Base-by-base conservation (phyloP, 1,284 basidiomycete genomes). In the Kalmanozyma brasiliensis region DNA sequence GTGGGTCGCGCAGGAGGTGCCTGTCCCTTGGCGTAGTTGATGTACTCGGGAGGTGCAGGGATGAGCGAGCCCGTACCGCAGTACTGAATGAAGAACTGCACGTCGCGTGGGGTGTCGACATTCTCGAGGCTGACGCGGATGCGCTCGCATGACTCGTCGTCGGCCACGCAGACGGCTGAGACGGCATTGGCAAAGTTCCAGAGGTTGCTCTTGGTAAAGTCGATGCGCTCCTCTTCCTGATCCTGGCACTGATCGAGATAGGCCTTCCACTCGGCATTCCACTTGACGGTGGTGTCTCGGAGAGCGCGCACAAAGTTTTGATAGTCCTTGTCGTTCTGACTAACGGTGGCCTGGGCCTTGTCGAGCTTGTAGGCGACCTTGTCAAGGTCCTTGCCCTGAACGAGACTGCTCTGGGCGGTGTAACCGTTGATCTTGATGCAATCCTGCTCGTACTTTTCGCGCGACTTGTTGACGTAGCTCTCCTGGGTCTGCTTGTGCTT, bases 101-200 rank as follows among this genome's bases (percentile, higher is more conserved):
- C 73, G 40, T 82, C 80, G 23, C 73, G 55, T 3, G 59, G 57
- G 14, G 79, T 68, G 20, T 82, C 79, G 49, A 78, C 77, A 34
- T 66, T 73, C 53, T 82, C 79, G 17, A 82, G 66, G 29, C 78
- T 66, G 43, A 81, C 79, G 17, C 79, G 67, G 22, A 81, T 71
- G 10, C 77, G 66, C 49, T 82, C 79, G 64, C 79, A 82, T 1
- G 71, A 73, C 49, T 96, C 93, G 80, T 98, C 96, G 80, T 98
- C 95, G 19, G 89, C 86, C 13, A 99, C 94, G 78, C 96, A 98
- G 23, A 97, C 91, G 8, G 92, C 92, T 5, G 94, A 96, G 19
- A 98, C 90, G 1, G 91, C 90, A 82, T 99, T 99, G 2, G 95
- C 94, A 81, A 93, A 97, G 29, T 89, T 89, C 95, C 95, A 99